Conservation (phyloP, 257 asterid genomes). For the Forsythia suspensa region DNA sequence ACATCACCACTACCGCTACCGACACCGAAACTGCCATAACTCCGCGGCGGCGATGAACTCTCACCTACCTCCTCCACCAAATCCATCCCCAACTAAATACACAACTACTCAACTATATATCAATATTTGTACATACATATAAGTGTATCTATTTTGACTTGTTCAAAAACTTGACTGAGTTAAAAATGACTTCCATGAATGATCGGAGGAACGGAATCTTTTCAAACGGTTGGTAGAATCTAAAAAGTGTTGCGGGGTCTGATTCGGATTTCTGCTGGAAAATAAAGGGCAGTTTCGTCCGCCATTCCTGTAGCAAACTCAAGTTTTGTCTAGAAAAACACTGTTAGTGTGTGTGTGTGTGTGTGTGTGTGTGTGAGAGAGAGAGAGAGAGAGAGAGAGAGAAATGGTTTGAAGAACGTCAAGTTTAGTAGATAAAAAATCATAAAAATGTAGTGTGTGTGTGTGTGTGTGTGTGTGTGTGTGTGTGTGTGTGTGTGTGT, state of each 20-base stretch:
- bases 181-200: constrained; percentile 39
- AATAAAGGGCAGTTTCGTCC: constrained; percentile 41
- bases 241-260: constrained; percentile 27
- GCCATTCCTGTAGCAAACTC: constrained; percentile 36
- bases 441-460: neutral
- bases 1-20: constrained; percentile 49
- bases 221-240: constrained; percentile 46
- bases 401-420: constrained; percentile 25
- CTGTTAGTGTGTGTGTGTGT: constrained; percentile 16
- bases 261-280: constrained; percentile 20
- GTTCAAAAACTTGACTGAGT: constrained; percentile 18
- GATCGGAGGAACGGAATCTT: constrained; percentile 35
- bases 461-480: no score
- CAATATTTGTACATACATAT: constrained; percentile 3
- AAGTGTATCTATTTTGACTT: constrained; percentile 10
- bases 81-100: constrained; percentile 46
- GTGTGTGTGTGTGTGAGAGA: constrained; percentile 4
- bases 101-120: neutral
- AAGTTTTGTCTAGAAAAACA: constrained; percentile 15
- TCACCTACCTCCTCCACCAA: constrained; percentile 86
- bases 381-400: constrained; percentile 30
- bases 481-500: no score
- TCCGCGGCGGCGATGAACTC: constrained; percentile 90
- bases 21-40: constrained; percentile 61
- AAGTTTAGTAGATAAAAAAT: constrained; percentile 10